Evolutionary conservation across 441 rosid genomes (phyloP), one percentile per base, ranked within the genome.

Genomic region (Francoa sonchifolia): DNA sequence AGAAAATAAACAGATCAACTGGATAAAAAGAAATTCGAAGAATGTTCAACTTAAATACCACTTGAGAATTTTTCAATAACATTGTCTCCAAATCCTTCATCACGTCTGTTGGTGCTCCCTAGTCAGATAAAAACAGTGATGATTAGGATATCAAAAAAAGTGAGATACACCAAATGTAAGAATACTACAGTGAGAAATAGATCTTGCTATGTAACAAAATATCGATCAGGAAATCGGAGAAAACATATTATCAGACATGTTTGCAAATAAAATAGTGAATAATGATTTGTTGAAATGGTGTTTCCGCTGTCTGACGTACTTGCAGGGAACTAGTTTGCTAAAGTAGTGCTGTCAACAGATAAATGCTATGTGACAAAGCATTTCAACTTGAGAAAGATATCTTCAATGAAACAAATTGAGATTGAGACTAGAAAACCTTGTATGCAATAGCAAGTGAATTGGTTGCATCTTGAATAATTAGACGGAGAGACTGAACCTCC

Each of bases 381-480:
- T 16, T 6, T 8, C 21, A 34, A 18, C 32, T 20, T 34, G 17
- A 16, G 25, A 16, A 20, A 22, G 2, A 31, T 10, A 21, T 41
- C 25, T 8, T 19, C 28, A 5, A 50, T 25, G 4, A 50, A 27
- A 40, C 44, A 52, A 44, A 38, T 22, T 12, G 16, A 49, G n/a
- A n/a, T n/a, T 36, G 16, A 53, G 47, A 52, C 25, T 39, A 51
- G 47, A 38, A 26, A 43, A 90, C 98, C 93, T 71, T 82, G 71
- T 85, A 90, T 4, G 94, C 98, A 66, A 68, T 57, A 57, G 80
- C 84, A 65, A 90, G 85, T 38, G 93, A 71, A 63, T 55, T 62
- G 23, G 89, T 65, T 44, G 98, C 83, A 56, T 90, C 98, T 68
- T 85, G 96, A 48, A 90, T 70, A 33, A 74, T 64, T 29, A 72